Percentiles rank a stretch among this genome's conserved stretches.
These are phyloP conservation scores for Aspergillus caelatus DNA, from an alignment of 2,329 filamentous ascomycete species.

Conservation along the genomic window DNA sequence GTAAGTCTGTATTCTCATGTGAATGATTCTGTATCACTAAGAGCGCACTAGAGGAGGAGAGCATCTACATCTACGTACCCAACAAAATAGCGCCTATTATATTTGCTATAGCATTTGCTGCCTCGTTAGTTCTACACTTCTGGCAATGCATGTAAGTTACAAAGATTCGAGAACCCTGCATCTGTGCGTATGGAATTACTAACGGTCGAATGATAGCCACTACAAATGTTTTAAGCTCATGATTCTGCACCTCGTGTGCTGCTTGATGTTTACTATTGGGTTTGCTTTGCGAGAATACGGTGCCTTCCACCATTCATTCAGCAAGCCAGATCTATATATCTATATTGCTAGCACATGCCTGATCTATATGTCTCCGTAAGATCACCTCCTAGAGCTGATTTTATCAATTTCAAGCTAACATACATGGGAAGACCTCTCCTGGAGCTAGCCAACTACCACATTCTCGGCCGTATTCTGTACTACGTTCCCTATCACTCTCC, in stretches of 20 bases:
- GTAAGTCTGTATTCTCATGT: neutral
- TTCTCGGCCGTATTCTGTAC: constrained; percentile 62
- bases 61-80: constrained; percentile 55
- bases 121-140: constrained; percentile 44
- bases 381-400: neutral
- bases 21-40: neutral
- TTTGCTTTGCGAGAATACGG: constrained; percentile 59
- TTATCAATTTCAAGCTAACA: neutral
- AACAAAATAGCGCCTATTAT: constrained; percentile 58
- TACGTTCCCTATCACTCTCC: constrained; percentile 64
- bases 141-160: constrained; percentile 60
- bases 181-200: neutral
- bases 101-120: constrained; percentile 53
- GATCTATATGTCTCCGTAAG: constrained; percentile 41
- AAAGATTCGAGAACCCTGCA: neutral
- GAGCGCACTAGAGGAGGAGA: constrained; percentile 19
- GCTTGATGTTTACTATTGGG: constrained; percentile 58
- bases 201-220: constrained; percentile 40
- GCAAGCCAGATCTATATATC: constrained; percentile 39
- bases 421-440: constrained; percentile 55
- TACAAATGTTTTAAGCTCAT: constrained; percentile 62
- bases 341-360: constrained; percentile 50
- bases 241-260: constrained; percentile 57
- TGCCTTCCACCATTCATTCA: constrained; percentile 52
- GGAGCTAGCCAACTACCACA: constrained; percentile 64